Evolutionary conservation across 129 eudicot species (phyloP), one percentile per base, ranked within the genome.

Genomic region (Tagetes erecta): DNA sequence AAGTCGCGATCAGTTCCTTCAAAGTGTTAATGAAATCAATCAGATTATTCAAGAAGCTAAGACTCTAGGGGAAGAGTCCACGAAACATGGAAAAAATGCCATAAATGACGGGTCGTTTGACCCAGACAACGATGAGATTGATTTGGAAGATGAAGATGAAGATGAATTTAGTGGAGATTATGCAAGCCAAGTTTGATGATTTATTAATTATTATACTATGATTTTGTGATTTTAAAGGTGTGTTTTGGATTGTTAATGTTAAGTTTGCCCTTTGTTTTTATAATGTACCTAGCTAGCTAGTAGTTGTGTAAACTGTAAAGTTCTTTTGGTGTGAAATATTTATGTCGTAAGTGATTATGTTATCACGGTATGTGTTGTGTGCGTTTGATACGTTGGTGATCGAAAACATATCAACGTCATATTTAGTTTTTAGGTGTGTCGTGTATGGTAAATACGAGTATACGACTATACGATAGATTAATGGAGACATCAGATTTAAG

Each of bases 41-140:
- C 72, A 73, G 68, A 86, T 89, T 47, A 86, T 89, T 53, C 85
- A 86, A 80, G 96, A 89, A 70, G 96, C 89, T 20, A 89, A 84
- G 73, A 80, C 71, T 49, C 84, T 80, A 2, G 87, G 91, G 0
- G 87, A 83, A 50, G 83, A 70, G 6, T 46, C 70, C 49, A 76
- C 77, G 20, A 33, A 63, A 2, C 73, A 57, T 14, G 70, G 68
- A 47, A 68, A 81, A 65, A 75, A 44, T 51, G 59, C 37, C 44
- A 38, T 62, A 37, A 83, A 79, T 30, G 64, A 30, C 31, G 88
- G 87, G 14, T 75, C 95, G 9, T n/a, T 79, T 57, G 91, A 85
- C 45, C 79, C 74, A 12, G 85, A 59, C 8, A 63, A 84, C 38
- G 76, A 67, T 27, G 87, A 80, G 73, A 74, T 64, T 40, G 92